Evolutionary conservation across 2,329 filamentous ascomycete genomes (phyloP), one percentile per base, ranked within the genome.

Genomic region (Xylariaceae sp.): DNA sequence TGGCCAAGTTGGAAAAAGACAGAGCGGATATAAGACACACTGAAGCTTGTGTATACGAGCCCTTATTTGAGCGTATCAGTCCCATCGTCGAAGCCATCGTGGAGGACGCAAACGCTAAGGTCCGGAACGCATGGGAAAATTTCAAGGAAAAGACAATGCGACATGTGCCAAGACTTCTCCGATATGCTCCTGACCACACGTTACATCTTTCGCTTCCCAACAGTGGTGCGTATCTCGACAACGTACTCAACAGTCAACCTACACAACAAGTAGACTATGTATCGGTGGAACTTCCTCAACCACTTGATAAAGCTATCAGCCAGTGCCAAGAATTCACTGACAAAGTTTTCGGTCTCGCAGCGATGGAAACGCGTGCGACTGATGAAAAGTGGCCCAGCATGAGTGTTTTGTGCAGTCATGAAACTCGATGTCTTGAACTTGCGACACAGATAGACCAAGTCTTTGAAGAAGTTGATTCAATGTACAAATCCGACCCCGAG

Each of bases 1-100:
- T 86, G 13, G 77, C 76, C 0, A 87, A 87, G 62, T 61, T 86
- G 0, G 76, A 83, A 26, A 29, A 43, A 1, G 13, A 16, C 7
- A 43, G 18, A 18, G 4, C 41, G 21, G 21, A 13, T 19, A 43
- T 43, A 6, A 26, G 9, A n/a, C 15, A 19, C 12, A 30, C 61
- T 65, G 2, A 73, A 48, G 21, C 21, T 4, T 12, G 15, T 26
- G 16, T n/a, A 21, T 43, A 43, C 21, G 21, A 43, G 21, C n/a
- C 13, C 10, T 26, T 43, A 21, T 43, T 26, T 16, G 41, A n/a
- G 4, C 3, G 29, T 2, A 29, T 43, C 12, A 16, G 41, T 12
- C 41, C 41, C 9, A 16, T 43, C 15, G 21, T 43, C 21, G 21
- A 29, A 29, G 21, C 22, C 13, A 18, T 16, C 6, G 21, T 43